These are phyloP conservation scores for Dothistroma septosporum DNA, from an alignment of 2,329 filamentous ascomycete genomes.

Conservation along the genomic window DNA sequence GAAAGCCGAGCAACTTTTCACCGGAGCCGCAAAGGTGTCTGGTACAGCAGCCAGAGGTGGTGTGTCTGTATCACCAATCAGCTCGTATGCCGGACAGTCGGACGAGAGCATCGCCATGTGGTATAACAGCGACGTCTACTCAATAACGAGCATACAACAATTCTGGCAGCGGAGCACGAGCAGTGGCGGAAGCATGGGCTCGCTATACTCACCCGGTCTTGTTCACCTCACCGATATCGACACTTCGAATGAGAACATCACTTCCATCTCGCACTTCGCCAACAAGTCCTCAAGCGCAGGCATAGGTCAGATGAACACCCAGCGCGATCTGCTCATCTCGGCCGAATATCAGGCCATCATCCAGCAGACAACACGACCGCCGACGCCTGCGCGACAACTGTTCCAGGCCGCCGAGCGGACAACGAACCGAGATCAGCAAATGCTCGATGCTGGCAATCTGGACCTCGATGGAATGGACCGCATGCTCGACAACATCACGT, in stretches of 20 bases:
- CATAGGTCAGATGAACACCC: constrained; percentile 41
- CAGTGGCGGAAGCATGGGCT: constrained; percentile 32
- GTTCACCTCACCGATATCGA: constrained; percentile 41
- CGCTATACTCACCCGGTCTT: constrained; percentile 41
- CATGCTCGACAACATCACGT: constrained; percentile 39
- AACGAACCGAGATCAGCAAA: constrained; percentile 37
- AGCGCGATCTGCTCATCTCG: constrained; percentile 43
- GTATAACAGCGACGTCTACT: constrained; percentile 44
- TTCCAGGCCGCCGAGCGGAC: constrained; percentile 30
- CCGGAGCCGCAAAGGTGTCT: constrained; percentile 35
- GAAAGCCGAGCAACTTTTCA: constrained; percentile 45
- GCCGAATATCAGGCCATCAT: constrained; percentile 45
- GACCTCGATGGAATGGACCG: constrained; percentile 48
- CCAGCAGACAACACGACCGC: constrained; percentile 33
- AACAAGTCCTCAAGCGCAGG: constrained; percentile 28
- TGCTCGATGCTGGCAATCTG: constrained; percentile 44
- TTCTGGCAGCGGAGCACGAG: constrained; percentile 43
- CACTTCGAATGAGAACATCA: constrained; percentile 42
- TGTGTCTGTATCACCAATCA: constrained; percentile 38
- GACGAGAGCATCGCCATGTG: constrained; percentile 48
- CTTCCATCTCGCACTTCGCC: constrained; percentile 43
- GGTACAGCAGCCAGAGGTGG: constrained; percentile 38
- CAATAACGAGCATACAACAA: constrained; percentile 43
- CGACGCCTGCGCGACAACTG: constrained; percentile 32
- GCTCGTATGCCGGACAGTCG: constrained; percentile 30